Evolutionary conservation across 345 rosid species (phyloP), one percentile per base, ranked within the genome.

Genomic region (Nephelium lappaceum): DNA sequence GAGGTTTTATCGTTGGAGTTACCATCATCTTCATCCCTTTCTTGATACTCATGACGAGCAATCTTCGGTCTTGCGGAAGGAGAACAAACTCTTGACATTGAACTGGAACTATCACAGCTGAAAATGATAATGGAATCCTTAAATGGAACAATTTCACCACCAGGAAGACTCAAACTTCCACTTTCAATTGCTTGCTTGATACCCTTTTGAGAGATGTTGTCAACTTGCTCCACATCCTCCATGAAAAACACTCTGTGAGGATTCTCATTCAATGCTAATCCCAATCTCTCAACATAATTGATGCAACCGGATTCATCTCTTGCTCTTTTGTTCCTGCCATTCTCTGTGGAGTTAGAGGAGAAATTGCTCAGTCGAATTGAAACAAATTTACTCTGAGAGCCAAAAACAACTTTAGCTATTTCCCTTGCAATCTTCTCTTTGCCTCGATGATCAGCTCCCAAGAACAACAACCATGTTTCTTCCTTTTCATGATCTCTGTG

Each of bases 101-200:
- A 79, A 58, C 71, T 42, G 38, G 72, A 81, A 74, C 84, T 81
- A 70, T 90, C 82, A 27, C 85, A 77, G 25, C 87, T 89, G 80
- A 92, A 82, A 84, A 92, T 83, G 81, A 92, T 66, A 77, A 92
- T 89, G 31, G 91, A 90, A 74, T 92, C 96, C 73, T 83, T 88
- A 23, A 90, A 85, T 39, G 88, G 86, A 65, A 85, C 87, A 11
- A 51, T 85, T 43, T 86, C 93, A 14, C 86, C 90, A 55, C 78
- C 88, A 5, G 81, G 41, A 77, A 90, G 81, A 38, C 73, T 58
- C 11, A 87, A 51, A 39, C 45, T 80, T 49, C 93, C 93, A 6
- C 69, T 82, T 73, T 84, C 84, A 8, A 86, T 86, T 10, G 90
- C 86, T 69, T 83, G 61, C 81, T 79, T 90, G 39, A 92, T 76